Conservation (phyloP, 2,329 filamentous ascomycete genomes). For the Talaromyces sp. region DNA sequence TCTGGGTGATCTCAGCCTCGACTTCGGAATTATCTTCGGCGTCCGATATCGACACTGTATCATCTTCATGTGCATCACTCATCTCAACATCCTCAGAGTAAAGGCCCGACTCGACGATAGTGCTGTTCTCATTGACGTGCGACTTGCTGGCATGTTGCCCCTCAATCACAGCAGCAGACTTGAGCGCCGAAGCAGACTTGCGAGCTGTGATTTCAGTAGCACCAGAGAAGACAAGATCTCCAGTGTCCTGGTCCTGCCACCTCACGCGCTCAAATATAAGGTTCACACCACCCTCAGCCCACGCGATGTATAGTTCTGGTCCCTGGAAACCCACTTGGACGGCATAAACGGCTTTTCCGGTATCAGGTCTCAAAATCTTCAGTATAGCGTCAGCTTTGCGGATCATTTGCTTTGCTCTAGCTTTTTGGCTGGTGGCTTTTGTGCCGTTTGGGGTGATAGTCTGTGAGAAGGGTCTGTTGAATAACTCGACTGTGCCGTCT, state of each 20-base stretch:
- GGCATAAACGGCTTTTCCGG: conserved; percentile 42
- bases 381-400: conserved; percentile 47
- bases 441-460: conserved; percentile 27
- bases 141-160: conserved; percentile 51
- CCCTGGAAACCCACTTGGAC: conserved; percentile 48
- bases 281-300: conserved; percentile 51
- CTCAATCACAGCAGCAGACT: conserved; percentile 54
- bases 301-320: conserved; percentile 48
- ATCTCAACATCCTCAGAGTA: conserved; percentile 43
- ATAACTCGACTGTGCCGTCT: conserved; percentile 52
- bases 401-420: conserved; percentile 46
- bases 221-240: conserved; percentile 46
- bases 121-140: conserved; percentile 58
- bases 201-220: conserved; percentile 45
- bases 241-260: conserved; percentile 47
- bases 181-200: conserved; percentile 44
- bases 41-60: conserved; percentile 28
- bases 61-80: conserved; percentile 30
- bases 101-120: conserved; percentile 53
- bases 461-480: conserved; percentile 49
- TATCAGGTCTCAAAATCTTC: conserved; percentile 46
- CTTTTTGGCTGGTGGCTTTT: conserved; percentile 43
- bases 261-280: conserved; percentile 51
- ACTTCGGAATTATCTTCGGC: conserved; percentile 32
- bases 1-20: conserved; percentile 17